Percentiles rank a stretch among this genome's conserved stretches.
Evolutionary conservation across 345 rosid genomes (phyloP).

Genomic region (Lumnitzera racemosa): DNA sequence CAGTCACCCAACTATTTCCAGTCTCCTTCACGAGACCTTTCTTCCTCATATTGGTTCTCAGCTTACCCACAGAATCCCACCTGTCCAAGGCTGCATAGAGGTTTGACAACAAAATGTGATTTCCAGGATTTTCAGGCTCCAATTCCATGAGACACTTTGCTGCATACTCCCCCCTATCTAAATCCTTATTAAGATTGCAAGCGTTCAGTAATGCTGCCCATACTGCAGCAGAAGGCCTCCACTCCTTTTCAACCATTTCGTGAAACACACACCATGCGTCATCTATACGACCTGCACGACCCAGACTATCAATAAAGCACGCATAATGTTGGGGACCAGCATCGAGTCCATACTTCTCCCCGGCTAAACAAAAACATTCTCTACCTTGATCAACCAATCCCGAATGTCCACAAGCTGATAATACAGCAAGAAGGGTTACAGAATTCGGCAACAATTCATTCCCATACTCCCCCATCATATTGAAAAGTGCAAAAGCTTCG

Average conservation of each 20-base stretch:
- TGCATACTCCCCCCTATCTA: constrained; percentile 44
- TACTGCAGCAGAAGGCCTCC: constrained; percentile 26
- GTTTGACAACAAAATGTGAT: constrained; percentile 47
- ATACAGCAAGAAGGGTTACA: constrained; percentile 65
- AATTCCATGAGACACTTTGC: constrained; percentile 49
- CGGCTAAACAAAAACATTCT: constrained; percentile 40
- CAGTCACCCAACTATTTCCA: constrained; percentile 49
- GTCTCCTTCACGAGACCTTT: constrained; percentile 47
- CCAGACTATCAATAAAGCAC: constrained; percentile 54
- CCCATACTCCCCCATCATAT: constrained; percentile 38
- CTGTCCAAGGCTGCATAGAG: constrained; percentile 53
- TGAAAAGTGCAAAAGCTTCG: constrained; percentile 50
- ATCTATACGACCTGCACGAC: constrained; percentile 55
- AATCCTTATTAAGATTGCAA: constrained; percentile 49
- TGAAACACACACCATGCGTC: constrained; percentile 46
- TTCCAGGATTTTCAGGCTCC: constrained; percentile 36
- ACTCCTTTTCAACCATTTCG: constrained; percentile 27
- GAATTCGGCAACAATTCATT: constrained; percentile 44
- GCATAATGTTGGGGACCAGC: constrained; percentile 57
- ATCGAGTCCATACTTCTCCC: constrained; percentile 29
- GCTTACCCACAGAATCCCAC: constrained; percentile 50
- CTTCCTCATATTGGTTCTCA: constrained; percentile 41
- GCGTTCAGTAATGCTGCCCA: constrained; percentile 58
- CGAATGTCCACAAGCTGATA: constrained; percentile 80
- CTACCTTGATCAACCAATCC: constrained; percentile 57